Percentiles rank a stretch among this genome's conserved stretches.
These are phyloP conservation scores for Mycena indigotica DNA, from an alignment of 768 basidiomycete species.

Conservation along the genomic window DNA sequence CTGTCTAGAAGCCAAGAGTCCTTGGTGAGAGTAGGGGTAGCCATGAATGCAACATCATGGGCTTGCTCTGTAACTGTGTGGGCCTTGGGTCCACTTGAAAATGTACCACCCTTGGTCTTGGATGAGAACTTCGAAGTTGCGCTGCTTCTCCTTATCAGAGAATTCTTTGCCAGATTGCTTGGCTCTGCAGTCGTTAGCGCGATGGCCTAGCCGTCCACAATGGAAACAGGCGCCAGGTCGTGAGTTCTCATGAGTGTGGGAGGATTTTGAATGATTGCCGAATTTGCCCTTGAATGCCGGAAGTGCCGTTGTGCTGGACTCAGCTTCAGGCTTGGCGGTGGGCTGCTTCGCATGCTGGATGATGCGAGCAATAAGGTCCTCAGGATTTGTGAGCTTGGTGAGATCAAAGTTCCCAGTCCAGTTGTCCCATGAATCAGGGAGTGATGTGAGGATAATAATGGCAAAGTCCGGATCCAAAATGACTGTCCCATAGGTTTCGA, in stretches of 20 bases:
- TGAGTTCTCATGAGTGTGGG: neutral
- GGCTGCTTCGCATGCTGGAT: slow-evolving; percentile 19
- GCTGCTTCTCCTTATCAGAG: slow-evolving; percentile 4
- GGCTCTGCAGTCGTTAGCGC: slow-evolving; percentile 4
- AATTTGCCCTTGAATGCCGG: neutral
- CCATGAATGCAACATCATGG: neutral
- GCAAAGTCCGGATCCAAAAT: slow-evolving; percentile 32
- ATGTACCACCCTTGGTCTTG: neutral
- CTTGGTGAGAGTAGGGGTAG: neutral
- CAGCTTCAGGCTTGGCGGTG: neutral
- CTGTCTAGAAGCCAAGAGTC: slow-evolving; percentile 12
- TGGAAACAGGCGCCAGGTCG: slow-evolving; percentile 5
- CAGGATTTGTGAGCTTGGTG: slow-evolving; percentile 15
- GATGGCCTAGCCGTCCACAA: slow-evolving; percentile 6
- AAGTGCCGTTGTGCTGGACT: neutral
- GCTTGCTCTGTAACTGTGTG: neutral
- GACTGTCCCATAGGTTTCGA: slow-evolving; percentile 15
- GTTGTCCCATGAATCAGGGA: slow-evolving; percentile 35
- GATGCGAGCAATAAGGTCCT: slow-evolving; percentile 23
- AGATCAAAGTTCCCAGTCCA: slow-evolving; percentile 27
- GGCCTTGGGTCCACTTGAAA: slow-evolving; percentile 4
- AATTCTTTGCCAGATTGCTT: slow-evolving; percentile 7
- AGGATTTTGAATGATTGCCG: too few species aligned
- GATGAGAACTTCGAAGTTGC: neutral
- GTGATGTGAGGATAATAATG: slow-evolving; percentile 31